phyloP scores from a whole-genome alignment of 805 yeast species.

The Suhomyces sp. region DNA sequence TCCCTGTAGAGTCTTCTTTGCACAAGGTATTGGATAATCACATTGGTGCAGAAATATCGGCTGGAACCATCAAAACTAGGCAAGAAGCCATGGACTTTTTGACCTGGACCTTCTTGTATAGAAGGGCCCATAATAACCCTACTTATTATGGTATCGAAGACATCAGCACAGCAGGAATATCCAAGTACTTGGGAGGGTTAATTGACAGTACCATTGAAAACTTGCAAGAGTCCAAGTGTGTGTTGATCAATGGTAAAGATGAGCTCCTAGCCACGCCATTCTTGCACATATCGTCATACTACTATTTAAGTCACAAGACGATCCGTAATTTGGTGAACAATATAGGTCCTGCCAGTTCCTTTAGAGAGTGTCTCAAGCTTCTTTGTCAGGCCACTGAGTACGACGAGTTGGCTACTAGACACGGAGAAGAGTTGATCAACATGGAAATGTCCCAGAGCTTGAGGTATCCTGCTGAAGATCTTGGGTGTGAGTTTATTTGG shows the following conservation, averaged over 20 bases:
- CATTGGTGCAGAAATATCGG: slow-evolving; percentile 75
- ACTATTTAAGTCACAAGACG: slow-evolving; percentile 89
- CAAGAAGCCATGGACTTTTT: slow-evolving; percentile 74
- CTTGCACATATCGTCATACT: slow-evolving; percentile 82
- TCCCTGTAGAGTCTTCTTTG: slow-evolving; percentile 78
- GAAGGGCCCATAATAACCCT: slow-evolving; percentile 75
- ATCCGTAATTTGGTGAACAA: slow-evolving; percentile 63
- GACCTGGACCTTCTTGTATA: slow-evolving; percentile 71
- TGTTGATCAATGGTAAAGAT: slow-evolving; percentile 46
- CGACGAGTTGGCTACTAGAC: slow-evolving; percentile 85
- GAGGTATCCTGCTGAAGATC: slow-evolving; percentile 56
- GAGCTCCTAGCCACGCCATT: slow-evolving; percentile 70
- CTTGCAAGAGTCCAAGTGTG: slow-evolving; percentile 71
- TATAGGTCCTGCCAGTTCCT: slow-evolving; percentile 44
- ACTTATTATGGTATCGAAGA: slow-evolving; percentile 75
- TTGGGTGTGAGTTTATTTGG: slow-evolving; percentile 66
- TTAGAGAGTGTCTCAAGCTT: slow-evolving; percentile 62
- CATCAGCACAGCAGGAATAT: slow-evolving; percentile 50
- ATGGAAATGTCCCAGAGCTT: slow-evolving; percentile 76
- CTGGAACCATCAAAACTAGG: slow-evolving; percentile 60
- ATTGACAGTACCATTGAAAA: slow-evolving; percentile 68
- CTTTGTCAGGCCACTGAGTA: slow-evolving; percentile 70
- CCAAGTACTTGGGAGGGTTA: slow-evolving; percentile 55
- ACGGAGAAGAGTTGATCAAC: slow-evolving; percentile 86
- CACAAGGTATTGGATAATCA: slow-evolving; percentile 78